A percentile compares a stretch with the other conserved stretches of the same genome.
These are phyloP conservation scores for Danielia reshetovae DNA, from an alignment of 805 yeast species.

Conservation along the genomic window DNA sequence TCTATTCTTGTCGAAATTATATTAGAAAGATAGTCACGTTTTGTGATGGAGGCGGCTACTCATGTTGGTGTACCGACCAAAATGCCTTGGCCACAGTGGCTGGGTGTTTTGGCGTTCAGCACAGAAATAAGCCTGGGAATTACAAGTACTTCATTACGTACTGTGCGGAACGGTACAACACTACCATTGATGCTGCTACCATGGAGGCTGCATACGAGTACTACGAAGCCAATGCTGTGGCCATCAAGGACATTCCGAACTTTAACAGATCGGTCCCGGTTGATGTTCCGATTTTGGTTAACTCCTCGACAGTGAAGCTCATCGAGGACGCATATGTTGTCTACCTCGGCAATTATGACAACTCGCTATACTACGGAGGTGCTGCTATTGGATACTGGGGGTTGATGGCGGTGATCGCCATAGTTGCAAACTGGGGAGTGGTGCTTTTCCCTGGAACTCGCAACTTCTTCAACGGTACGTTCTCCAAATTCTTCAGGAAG, in stretches of 20 bases:
- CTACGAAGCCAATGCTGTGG: not conserved
- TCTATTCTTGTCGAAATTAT: not conserved
- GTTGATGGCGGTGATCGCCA: conserved; percentile 10
- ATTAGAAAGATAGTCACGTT: not conserved
- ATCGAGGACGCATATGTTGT: conserved; percentile 4
- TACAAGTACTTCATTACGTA: not conserved
- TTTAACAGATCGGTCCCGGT: conserved; percentile 1
- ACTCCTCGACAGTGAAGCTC: conserved; percentile 3
- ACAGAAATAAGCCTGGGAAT: not conserved
- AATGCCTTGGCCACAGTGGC: conserved; percentile 5
- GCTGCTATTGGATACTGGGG: conserved; percentile 12
- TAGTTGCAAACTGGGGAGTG: conserved; percentile 12
- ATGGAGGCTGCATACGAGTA: not conserved
- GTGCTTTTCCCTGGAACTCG: conserved; percentile 12
- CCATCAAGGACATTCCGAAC: not conserved
- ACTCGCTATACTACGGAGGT: conserved; percentile 4
- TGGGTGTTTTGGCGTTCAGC: conserved; percentile 4
- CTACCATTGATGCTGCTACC: not conserved
- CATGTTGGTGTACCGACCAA: conserved; percentile 5
- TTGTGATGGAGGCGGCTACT: not conserved
- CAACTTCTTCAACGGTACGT: conserved; percentile 16
- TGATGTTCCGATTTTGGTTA: conserved; percentile 8
- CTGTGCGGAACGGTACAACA: not conserved
- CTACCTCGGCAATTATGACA: conserved; percentile 9
- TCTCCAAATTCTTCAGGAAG: conserved; percentile 33